Percentiles rank a stretch among this genome's conserved stretches.
phyloP scores from a whole-genome alignment of 2,329 filamentous ascomycete species.

The Xylogone sp. region DNA sequence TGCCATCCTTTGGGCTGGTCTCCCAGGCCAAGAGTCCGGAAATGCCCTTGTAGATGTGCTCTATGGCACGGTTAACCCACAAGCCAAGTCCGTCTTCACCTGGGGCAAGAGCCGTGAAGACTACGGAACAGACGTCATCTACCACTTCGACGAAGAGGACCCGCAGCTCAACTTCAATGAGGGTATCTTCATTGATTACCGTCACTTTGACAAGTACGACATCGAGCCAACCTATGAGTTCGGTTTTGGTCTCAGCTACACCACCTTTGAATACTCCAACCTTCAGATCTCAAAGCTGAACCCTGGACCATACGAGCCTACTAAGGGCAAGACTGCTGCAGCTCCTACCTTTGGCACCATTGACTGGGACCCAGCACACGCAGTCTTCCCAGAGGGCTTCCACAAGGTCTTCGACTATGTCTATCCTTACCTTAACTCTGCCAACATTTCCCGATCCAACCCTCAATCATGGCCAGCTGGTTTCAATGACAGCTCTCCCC shows the following conservation, averaged over 20 bases:
- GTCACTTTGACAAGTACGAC: conserved; percentile 62
- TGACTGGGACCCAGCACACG: conserved; percentile 58
- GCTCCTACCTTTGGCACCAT: conserved; percentile 62
- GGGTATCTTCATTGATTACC: conserved; percentile 79
- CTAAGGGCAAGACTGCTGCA: conserved; percentile 55
- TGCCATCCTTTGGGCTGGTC: conserved; percentile 76
- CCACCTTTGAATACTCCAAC: conserved; percentile 70
- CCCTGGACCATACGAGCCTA: conserved; percentile 37
- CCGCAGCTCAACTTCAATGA: conserved; percentile 74
- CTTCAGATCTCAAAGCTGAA: conserved; percentile 38
- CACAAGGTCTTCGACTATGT: conserved; percentile 43
- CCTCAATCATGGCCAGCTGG: conserved; percentile 29
- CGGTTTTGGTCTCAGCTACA: conserved; percentile 76
- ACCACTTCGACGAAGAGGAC: conserved; percentile 37
- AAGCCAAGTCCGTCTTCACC: conserved; percentile 75
- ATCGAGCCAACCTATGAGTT: conserved; percentile 75
- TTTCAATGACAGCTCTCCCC: conserved; percentile 38
- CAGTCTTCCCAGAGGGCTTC: conserved; percentile 59
- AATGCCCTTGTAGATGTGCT: conserved; percentile 76
- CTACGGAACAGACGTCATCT: conserved; percentile 37
- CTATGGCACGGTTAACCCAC: conserved; percentile 74
- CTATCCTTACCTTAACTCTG: conserved; percentile 48
- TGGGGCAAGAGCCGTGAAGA: conserved; percentile 53
- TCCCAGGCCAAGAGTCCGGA: conserved; percentile 83
- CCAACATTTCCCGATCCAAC: conserved; percentile 1